These are phyloP conservation scores for Wickerhamomyces sydowiorum DNA, from an alignment of 805 yeast genomes.

Conservation along the genomic window DNA sequence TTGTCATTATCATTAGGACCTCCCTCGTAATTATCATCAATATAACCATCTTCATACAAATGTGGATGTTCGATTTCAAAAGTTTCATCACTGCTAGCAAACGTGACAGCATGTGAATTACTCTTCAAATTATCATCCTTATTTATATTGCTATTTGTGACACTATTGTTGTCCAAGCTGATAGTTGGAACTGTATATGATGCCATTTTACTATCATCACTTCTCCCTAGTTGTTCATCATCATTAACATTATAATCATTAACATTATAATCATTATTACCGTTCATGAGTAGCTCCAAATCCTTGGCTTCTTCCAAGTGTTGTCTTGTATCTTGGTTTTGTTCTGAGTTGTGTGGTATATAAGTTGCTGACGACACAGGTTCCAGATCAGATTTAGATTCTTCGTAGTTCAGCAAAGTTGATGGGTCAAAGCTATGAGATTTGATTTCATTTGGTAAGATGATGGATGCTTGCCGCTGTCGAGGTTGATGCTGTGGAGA, in stretches of 20 bases:
- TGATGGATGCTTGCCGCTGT: not conserved
- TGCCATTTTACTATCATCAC: too few relatives aligned
- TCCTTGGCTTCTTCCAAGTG: not conserved
- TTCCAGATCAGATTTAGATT: slow-evolving; percentile 29
- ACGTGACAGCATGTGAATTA: slow-evolving; percentile 7
- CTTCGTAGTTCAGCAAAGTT: not conserved
- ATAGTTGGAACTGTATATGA: too few relatives aligned
- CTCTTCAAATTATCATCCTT: not conserved
- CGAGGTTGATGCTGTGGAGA: not conserved
- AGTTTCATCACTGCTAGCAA: slow-evolving; percentile 8
- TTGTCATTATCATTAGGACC: not conserved
- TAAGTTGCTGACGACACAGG: slow-evolving; percentile 70
- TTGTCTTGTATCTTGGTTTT: slow-evolving; percentile 9
- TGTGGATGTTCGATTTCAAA: slow-evolving; percentile 4
- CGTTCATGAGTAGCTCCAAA: not conserved
- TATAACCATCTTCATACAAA: slow-evolving; percentile 1
- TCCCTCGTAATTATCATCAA: slow-evolving; percentile 2
- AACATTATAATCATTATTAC: too few relatives aligned
- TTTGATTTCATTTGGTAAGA: slow-evolving; percentile 1
- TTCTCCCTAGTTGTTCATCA: too few relatives aligned
- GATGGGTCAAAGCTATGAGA: not conserved
- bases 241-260: too few relatives aligned
- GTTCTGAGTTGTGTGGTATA: slow-evolving; percentile 54
- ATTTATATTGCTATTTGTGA: not conserved
- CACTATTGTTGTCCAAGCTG: slow-evolving; percentile 1